A percentile compares a stretch with the other conserved stretches of the same genome.
phyloP scores from a whole-genome alignment of 148 eudicot genomes.

The Mesembryanthemum crystallinum region DNA sequence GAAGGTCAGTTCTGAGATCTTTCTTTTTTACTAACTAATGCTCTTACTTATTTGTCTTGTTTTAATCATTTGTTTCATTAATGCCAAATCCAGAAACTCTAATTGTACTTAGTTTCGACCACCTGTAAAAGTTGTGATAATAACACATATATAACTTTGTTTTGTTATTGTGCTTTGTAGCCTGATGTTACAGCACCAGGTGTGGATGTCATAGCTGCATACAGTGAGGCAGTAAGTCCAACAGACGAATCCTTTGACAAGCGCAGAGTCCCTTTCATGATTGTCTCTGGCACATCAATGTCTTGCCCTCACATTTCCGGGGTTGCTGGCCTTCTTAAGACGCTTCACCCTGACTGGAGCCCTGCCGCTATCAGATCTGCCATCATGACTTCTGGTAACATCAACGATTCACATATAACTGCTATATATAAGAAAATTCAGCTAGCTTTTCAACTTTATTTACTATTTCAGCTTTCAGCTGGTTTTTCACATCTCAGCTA shows the following conservation, averaged over 20 bases:
- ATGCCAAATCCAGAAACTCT: no score
- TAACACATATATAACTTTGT: no score
- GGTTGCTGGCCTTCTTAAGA: constrained; percentile 54
- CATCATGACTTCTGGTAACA: constrained; percentile 65
- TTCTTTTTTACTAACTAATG: no score
- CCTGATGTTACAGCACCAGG: constrained; percentile 86
- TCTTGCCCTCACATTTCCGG: constrained; percentile 74
- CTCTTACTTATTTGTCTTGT: no score
- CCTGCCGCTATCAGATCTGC: constrained; percentile 67
- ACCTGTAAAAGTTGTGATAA: no score
- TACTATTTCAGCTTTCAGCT: no score
- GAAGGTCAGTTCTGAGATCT: constrained; percentile 36
- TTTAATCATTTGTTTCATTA: neutral
- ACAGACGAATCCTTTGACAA: constrained; percentile 25
- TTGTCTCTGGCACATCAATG: constrained; percentile 67
- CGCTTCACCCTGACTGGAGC: constrained; percentile 57
- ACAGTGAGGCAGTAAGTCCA: constrained; percentile 35
- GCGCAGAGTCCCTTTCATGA: constrained; percentile 32
- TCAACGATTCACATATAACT: no score
- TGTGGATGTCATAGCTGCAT: constrained; percentile 64
- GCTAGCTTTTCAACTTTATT: no score
- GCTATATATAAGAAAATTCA: no score
- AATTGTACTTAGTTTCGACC: no score
- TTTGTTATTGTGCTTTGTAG: constrained; percentile 23
- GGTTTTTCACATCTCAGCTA: no score